Evolutionary conservation across 805 yeast genomes (phyloP).

Genomic region (Lipomyces chichibuensis): DNA sequence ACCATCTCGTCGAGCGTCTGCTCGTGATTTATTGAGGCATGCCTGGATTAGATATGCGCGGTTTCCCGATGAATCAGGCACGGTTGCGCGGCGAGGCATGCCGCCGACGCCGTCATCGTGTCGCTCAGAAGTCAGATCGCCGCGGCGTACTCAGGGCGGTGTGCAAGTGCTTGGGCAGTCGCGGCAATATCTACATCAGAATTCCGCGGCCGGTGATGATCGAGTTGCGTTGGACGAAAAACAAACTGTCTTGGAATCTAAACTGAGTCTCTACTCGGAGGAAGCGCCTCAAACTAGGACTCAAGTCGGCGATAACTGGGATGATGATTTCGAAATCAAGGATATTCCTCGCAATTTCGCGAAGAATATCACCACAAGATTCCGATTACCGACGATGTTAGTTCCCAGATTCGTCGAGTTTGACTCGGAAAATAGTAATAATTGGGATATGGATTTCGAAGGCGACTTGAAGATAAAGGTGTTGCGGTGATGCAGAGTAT

Average conservation of each 20-base stretch:
- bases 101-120: not conserved
- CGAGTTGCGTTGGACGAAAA: not conserved
- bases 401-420: constrained; percentile 6
- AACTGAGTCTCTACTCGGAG: constrained; percentile 2
- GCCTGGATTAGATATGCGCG: constrained; percentile 38
- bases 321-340: constrained; percentile 18
- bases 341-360: constrained; percentile 2
- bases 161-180: constrained; percentile 12
- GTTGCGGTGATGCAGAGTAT: constrained; percentile 3
- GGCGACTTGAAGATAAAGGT: constrained; percentile 20
- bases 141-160: not conserved
- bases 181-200: constrained; percentile 7
- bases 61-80: constrained; percentile 6
- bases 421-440: constrained; percentile 5
- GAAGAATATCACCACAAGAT: not conserved
- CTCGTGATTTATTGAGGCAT: constrained; percentile 59
- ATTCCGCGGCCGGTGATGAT: not conserved
- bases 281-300: not conserved
- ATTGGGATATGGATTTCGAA: constrained; percentile 32
- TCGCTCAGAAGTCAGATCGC: not conserved
- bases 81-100: constrained; percentile 2
- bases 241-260: not conserved
- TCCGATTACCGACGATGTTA: not conserved
- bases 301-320: constrained; percentile 16
- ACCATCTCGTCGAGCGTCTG: constrained; percentile 61